These are phyloP conservation scores for Mallotus nudiflorus DNA, from an alignment of 345 rosid genomes.

Conservation along the genomic window DNA sequence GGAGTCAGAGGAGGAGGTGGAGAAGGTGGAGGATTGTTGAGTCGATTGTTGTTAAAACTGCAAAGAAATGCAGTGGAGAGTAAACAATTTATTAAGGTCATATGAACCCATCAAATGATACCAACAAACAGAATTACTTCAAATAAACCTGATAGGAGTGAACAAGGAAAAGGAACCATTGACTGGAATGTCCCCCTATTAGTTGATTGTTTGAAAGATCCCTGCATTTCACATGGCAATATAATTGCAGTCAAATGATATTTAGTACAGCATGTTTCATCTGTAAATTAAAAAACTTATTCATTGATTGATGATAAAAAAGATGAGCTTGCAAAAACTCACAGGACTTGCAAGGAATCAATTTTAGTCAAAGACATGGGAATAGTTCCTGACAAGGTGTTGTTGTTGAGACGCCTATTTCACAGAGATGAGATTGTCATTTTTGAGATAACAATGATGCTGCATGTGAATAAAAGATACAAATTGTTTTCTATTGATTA, in stretches of 20 bases:
- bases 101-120: conserved; percentile 12
- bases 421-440: conserved; percentile 24
- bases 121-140: conserved; percentile 13
- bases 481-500: no score
- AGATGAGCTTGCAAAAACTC: conserved; percentile 33
- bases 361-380: conserved; percentile 53
- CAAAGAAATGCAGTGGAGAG: conserved; percentile 34
- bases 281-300: background rate
- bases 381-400: conserved; percentile 56
- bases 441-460: conserved; percentile 10
- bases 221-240: conserved; percentile 46
- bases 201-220: conserved; percentile 78
- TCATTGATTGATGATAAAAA: background rate
- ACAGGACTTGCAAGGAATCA: conserved; percentile 65
- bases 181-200: conserved; percentile 59
- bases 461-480: background rate
- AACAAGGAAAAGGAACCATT: conserved; percentile 84
- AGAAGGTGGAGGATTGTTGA: conserved; percentile 33
- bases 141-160: conserved; percentile 67
- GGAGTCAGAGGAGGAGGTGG: conserved; percentile 59
- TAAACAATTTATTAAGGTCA: conserved; percentile 7
- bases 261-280: background rate
- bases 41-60: conserved; percentile 56
- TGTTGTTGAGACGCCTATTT: conserved; percentile 78
- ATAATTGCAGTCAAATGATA: conserved; percentile 6